Evolutionary conservation across 2,329 filamentous ascomycete species (phyloP), one percentile per base, ranked within the genome.

Genomic region (Cladosporium halotolerans): DNA sequence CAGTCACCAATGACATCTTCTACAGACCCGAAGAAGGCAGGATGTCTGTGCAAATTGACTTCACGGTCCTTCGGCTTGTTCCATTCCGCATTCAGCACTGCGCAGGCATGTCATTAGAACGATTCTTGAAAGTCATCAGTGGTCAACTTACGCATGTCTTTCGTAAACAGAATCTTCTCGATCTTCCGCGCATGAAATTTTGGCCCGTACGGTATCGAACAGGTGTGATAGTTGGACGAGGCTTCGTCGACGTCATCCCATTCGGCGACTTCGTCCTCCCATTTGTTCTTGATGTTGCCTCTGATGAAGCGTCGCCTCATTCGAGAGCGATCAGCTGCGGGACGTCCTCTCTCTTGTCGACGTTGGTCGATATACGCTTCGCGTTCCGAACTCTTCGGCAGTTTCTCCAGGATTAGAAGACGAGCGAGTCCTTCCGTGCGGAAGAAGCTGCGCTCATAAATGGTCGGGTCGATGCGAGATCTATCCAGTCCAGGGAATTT

Each of bases 231-330:
- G 23, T 7, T 28, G 63, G 86, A 84, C 33, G 85, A 88, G 13
- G 91, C 78, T 43, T 91, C 87, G 16, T 88, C 82, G 52, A 86
- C 80, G 5, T 86, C 82, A 2, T 87, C 78, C 89, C 89, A 95
- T 57, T 95, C 89, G 0, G 88, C 84, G 38, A 92, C 79, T 60
- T 95, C 89, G 57, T 93, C 88, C 58, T 90, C 86, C 60, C 88
- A 79, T 11, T 77, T 69, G 44, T 89, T 82, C 64, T 93, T 95
- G 71, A 93, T 82, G 60, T 93, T 89, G 19, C 85, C 87, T 13
- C 66, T 62, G 13, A 82, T 70, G n/a, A 68, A 68, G 34, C 74
- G 67, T 34, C 68, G 67, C 48, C 70, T 72, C 45, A 71, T 65
- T 16, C 58, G 60, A 53, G 62, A 65, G 2, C 76, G 75, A 48